These are phyloP conservation scores for Populus euphratica DNA, from an alignment of 345 rosid genomes.

Conservation along the genomic window DNA sequence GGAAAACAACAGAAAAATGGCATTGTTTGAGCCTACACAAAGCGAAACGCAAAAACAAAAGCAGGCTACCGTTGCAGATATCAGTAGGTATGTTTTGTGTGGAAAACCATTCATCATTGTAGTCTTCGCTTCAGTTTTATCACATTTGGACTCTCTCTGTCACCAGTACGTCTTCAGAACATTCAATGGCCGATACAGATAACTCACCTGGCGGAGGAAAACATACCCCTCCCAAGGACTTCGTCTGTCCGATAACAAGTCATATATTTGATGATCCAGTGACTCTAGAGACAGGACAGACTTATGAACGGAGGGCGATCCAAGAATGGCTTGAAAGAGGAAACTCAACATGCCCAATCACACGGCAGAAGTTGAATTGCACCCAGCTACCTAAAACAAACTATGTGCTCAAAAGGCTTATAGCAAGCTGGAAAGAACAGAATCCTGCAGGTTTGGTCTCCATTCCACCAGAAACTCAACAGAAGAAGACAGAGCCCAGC, in stretches of 20 bases:
- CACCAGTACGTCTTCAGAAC: conserved; percentile 28
- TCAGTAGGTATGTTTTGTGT: conserved; percentile 35
- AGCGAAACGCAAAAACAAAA: conserved; percentile 29
- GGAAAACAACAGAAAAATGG: conserved; percentile 38
- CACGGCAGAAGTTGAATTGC: conserved; percentile 53
- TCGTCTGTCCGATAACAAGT: conserved; percentile 67
- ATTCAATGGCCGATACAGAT: conserved; percentile 42
- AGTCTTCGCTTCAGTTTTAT: conserved; percentile 17
- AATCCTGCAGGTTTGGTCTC: conserved; percentile 27
- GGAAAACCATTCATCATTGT: conserved; percentile 9
- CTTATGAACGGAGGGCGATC: conserved; percentile 63
- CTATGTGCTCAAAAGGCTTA: conserved; percentile 65
- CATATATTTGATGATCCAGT: conserved; percentile 59
- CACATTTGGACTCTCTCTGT: conserved; percentile 24
- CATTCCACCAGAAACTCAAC: conserved; percentile 18
- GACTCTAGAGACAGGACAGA: conserved; percentile 78
- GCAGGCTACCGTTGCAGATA: conserved; percentile 32
- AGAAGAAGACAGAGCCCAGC: conserved; percentile 21
- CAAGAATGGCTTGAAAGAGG: conserved; percentile 70
- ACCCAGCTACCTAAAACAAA: conserved; percentile 60
- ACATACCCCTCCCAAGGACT: conserved; percentile 52
- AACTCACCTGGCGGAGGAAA: conserved; percentile 32
- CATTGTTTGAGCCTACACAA: conserved; percentile 31
- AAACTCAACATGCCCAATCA: conserved; percentile 64
- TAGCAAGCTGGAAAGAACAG: conserved; percentile 56